Evolutionary conservation across 2,329 filamentous ascomycete species (phyloP).

Genomic region (Tolypocladium pustulatum): DNA sequence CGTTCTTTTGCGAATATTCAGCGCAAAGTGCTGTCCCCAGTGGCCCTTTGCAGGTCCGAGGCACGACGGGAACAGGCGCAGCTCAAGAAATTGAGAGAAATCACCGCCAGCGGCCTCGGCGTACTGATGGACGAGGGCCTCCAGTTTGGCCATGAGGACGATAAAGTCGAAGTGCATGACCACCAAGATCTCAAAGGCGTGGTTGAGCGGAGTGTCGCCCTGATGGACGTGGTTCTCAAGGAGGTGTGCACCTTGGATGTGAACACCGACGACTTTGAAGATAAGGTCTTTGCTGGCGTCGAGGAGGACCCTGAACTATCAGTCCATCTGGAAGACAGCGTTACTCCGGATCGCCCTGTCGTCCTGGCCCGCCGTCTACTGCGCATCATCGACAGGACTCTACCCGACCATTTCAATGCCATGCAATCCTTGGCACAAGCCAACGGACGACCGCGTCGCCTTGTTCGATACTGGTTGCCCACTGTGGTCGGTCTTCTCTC

Average conservation of each 20-base stretch:
- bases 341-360: slow-evolving; percentile 37
- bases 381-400: slow-evolving; percentile 54
- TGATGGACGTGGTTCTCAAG: slow-evolving; percentile 78
- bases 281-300: slow-evolving; percentile 52
- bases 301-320: slow-evolving; percentile 50
- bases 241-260: slow-evolving; percentile 57
- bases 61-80: slow-evolving; percentile 63
- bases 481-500: slow-evolving; percentile 62
- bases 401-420: slow-evolving; percentile 55
- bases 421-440: slow-evolving; percentile 45
- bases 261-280: slow-evolving; percentile 53
- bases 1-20: slow-evolving; percentile 62
- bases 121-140: slow-evolving; percentile 81
- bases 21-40: slow-evolving; percentile 62
- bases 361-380: slow-evolving; percentile 58
- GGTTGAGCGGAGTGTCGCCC: slow-evolving; percentile 66
- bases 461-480: slow-evolving; percentile 86
- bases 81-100: slow-evolving; percentile 62
- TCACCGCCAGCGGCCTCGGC: slow-evolving; percentile 78
- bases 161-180: slow-evolving; percentile 41
- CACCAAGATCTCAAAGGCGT: slow-evolving; percentile 54
- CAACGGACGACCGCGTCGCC: slow-evolving; percentile 63
- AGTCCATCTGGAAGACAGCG: slow-evolving; percentile 36
- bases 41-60: slow-evolving; percentile 65
- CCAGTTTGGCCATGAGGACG: slow-evolving; percentile 51